These are phyloP conservation scores for Protoeuglena noctilucae DNA, from an alignment of 139 green algal genomes.

Conservation along the genomic window DNA sequence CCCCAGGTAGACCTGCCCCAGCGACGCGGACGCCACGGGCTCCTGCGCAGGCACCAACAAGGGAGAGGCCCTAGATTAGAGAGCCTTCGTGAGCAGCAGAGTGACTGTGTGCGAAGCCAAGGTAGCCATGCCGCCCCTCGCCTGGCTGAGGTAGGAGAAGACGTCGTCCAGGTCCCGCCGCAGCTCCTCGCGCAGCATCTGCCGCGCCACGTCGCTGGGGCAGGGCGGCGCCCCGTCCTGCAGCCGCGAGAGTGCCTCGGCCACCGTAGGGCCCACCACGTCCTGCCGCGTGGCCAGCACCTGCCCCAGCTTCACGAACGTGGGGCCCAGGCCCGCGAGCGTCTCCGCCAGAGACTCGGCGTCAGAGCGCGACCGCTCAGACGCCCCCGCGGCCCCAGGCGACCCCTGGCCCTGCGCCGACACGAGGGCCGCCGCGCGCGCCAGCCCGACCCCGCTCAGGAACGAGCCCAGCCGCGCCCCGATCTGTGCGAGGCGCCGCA, in stretches of 20 bases:
- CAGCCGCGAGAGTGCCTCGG: slow-evolving; percentile 11
- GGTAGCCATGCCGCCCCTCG: slow-evolving; percentile 4
- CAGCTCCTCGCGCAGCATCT: slow-evolving; percentile 15
- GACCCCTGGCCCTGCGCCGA: too few relatives aligned
- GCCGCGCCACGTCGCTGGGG: slow-evolving; percentile 19
- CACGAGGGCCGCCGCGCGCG: too few relatives aligned
- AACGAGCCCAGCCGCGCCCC: not conserved
- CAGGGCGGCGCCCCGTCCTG: slow-evolving; percentile 46
- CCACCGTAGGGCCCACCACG: slow-evolving; percentile 12
- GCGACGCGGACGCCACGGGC: slow-evolving; percentile 24
- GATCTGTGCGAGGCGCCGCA: not conserved
- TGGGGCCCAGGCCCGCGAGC: slow-evolving; percentile 6
- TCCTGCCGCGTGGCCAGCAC: slow-evolving; percentile 12
- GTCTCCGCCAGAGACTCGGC: not conserved
- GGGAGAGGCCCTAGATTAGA: not conserved
- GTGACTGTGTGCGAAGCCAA: not conserved
- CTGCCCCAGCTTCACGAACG: slow-evolving; percentile 18
- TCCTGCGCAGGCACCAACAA: not conserved
- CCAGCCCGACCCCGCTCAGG: too few relatives aligned
- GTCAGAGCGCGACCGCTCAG: not conserved
- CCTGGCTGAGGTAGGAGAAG: slow-evolving; percentile 7
- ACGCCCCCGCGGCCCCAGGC: too few relatives aligned
- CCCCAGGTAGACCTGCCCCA: slow-evolving; percentile 33
- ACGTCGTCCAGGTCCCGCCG: not conserved
- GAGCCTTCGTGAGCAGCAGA: not conserved